Conservation (phyloP, 2,329 filamentous ascomycete species). For the Claviceps paspali region DNA sequence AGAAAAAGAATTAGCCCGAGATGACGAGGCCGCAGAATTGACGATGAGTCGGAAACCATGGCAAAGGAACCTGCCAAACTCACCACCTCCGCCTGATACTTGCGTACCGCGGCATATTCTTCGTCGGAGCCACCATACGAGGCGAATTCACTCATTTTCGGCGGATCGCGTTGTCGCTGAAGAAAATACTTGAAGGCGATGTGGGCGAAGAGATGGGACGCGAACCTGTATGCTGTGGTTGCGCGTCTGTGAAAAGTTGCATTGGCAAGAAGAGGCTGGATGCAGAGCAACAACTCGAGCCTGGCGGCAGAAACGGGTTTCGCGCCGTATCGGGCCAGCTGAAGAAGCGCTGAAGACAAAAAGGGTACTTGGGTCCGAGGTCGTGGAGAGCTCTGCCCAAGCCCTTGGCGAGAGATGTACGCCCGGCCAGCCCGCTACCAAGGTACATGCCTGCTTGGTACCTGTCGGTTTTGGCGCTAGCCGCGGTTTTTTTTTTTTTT, state of each 20-base stretch:
- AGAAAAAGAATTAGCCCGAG: conserved; percentile 2
- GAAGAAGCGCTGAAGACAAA: no score
- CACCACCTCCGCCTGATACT: conserved; percentile 65
- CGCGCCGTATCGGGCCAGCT: not conserved
- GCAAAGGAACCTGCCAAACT: conserved; percentile 6
- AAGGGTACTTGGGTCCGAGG: not conserved
- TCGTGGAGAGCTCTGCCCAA: not conserved
- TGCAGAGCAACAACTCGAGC: not conserved
- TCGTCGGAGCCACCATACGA: conserved; percentile 61
- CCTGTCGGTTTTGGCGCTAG: not conserved
- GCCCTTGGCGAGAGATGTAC: not conserved
- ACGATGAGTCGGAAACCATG: no score
- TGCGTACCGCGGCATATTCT: conserved; percentile 69
- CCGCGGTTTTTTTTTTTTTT: not conserved
- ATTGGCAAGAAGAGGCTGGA: conserved; percentile 2
- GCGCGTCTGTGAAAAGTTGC: conserved; percentile 2
- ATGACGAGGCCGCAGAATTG: no score
- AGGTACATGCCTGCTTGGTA: not conserved
- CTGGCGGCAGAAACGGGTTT: not conserved
- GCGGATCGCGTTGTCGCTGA: conserved; percentile 5
- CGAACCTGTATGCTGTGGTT: conserved; percentile 1
- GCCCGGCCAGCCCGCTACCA: no score
- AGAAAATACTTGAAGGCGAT: not conserved
- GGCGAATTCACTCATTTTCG: conserved; percentile 54
- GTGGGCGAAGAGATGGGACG: no score